Percentiles rank a stretch among this genome's conserved stretches.
These are phyloP conservation scores for Avicennia marina DNA, from an alignment of 257 asterid species.

Conservation along the genomic window DNA sequence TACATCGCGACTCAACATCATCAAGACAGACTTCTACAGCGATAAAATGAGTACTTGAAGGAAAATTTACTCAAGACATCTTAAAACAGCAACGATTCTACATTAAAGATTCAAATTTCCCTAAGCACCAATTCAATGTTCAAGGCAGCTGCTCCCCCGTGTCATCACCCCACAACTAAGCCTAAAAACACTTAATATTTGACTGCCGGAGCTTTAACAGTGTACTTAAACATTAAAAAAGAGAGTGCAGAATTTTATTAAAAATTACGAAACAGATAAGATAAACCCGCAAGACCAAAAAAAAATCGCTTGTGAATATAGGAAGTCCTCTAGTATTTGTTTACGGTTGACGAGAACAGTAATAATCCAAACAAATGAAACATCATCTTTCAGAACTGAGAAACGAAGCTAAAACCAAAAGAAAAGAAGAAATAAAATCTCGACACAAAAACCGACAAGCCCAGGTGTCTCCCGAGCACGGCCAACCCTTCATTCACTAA, in stretches of 20 bases:
- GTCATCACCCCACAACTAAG: neutral
- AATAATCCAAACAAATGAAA: slow-evolving; percentile 1
- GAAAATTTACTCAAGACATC: neutral
- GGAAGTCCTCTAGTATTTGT: neutral
- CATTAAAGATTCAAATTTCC: slow-evolving; percentile 4
- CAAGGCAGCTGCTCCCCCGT: neutral
- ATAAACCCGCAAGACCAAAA: neutral
- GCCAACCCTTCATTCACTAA: slow-evolving; percentile 8
- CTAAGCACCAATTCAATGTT: neutral
- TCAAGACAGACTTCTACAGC: neutral
- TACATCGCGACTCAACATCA: neutral
- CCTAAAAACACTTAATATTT: neutral
- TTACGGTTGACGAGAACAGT: neutral
- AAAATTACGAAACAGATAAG: neutral
- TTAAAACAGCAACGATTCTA: neutral
- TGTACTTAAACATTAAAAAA: neutral
- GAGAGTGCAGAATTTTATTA: no score
- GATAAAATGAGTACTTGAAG: slow-evolving; percentile 1
- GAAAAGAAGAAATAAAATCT: slow-evolving; percentile 10
- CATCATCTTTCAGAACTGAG: neutral
- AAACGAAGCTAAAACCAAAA: neutral
- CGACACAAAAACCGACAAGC: slow-evolving; percentile 2
- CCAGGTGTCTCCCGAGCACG: neutral
- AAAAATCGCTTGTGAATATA: neutral
- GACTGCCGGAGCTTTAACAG: neutral